Evolutionary conservation across 2,329 filamentous ascomycete species (phyloP).

Genomic region (Fragosphaeria purpurea): DNA sequence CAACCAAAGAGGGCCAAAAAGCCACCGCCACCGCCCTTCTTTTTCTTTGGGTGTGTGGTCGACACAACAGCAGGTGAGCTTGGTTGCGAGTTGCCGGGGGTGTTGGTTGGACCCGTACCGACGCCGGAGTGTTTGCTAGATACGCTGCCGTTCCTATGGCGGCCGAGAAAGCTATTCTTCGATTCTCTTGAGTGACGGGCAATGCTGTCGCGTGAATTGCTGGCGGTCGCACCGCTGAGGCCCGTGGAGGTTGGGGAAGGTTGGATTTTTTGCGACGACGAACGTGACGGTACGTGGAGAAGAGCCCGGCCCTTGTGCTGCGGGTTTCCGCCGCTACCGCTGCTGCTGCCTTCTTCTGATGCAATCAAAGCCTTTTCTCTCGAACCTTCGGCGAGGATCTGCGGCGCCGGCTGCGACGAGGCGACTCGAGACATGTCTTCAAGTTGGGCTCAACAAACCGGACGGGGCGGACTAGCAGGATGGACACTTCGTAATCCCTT

Average conservation of each 20-base stretch:
- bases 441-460: conserved; percentile 5
- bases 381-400: conserved; percentile 26
- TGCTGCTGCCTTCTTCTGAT: conserved; percentile 28
- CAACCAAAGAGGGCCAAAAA: conserved; percentile 54
- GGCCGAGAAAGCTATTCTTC: conserved; percentile 52
- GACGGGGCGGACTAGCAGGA: conserved; percentile 1
- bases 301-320: conserved; percentile 41
- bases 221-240: conserved; percentile 49
- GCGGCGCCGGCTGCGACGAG: conserved; percentile 23
- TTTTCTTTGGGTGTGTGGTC: conserved; percentile 28
- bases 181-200: conserved; percentile 56
- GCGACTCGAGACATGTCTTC: conserved; percentile 22
- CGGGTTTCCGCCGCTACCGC: not conserved
- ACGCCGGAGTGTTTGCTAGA: conserved; percentile 53
- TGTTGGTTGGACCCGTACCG: conserved; percentile 41
- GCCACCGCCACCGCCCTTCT: conserved; percentile 40
- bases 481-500: not conserved
- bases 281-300: conserved; percentile 51
- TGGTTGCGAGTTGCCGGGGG: conserved; percentile 39
- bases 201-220: conserved; percentile 52
- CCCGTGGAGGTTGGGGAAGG: conserved; percentile 49
- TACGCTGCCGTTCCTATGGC: conserved; percentile 56
- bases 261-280: conserved; percentile 51
- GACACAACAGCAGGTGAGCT: conserved; percentile 39
- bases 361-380: conserved; percentile 33